A percentile compares a stretch with the other conserved stretches of the same genome.
phyloP scores from a whole-genome alignment of 305 asterid species.

The Fraxinus latifolia region DNA sequence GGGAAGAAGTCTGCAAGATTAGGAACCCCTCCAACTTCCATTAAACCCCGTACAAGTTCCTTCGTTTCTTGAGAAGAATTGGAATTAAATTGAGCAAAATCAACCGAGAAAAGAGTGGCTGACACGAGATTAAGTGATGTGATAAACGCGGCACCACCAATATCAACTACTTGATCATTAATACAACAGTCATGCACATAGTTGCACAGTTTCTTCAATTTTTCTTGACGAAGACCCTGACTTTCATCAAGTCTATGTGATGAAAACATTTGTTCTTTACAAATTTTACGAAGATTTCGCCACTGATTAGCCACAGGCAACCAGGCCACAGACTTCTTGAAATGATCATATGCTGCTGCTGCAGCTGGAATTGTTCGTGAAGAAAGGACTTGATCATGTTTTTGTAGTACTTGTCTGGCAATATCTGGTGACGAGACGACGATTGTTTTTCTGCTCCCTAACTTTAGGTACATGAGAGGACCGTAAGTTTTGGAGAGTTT shows the following conservation, averaged over 20 bases:
- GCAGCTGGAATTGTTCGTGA: neutral
- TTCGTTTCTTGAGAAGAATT: neutral
- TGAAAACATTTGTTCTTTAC: conserved; percentile 11
- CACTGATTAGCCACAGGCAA: neutral
- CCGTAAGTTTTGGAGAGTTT: conserved; percentile 40
- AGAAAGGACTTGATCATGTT: neutral
- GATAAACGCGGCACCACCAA: neutral
- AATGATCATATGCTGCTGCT: neutral
- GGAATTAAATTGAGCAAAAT: neutral
- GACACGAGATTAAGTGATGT: neutral
- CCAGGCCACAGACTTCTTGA: neutral
- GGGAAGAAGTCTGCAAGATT: conserved; percentile 11
- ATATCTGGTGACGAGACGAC: conserved; percentile 29
- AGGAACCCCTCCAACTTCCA: neutral
- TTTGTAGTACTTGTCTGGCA: conserved; percentile 9
- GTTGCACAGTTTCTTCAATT: neutral
- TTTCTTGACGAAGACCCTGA: neutral
- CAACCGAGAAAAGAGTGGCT: neutral
- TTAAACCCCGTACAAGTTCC: neutral
- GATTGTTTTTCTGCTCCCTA: conserved; percentile 24
- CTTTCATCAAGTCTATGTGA: neutral
- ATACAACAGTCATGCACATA: neutral
- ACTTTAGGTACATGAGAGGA: conserved; percentile 36
- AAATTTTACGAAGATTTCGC: conserved; percentile 11
- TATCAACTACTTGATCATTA: conserved; percentile 2